Percentiles rank a stretch among this genome's conserved stretches.
These are phyloP conservation scores for Tarenaya hassleriana DNA, from an alignment of 345 rosid genomes.

Conservation along the genomic window DNA sequence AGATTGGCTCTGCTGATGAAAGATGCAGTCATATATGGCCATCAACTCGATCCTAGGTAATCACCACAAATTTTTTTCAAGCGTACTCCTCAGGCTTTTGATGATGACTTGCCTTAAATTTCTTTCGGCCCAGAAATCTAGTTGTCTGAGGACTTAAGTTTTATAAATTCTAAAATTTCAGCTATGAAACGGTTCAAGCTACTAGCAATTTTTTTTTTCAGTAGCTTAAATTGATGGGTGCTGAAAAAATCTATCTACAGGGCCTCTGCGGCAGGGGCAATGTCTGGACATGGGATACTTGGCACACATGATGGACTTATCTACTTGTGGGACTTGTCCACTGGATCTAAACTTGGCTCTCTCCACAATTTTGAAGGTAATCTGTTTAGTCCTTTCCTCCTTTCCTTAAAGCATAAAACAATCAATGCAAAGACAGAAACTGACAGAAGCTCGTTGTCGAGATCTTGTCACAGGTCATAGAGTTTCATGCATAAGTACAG, in stretches of 20 bases:
- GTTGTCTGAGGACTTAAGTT: constrained; percentile 7
- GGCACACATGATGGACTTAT: constrained; percentile 69
- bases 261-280: constrained; percentile 43
- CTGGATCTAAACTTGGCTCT: constrained; percentile 53
- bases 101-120: neutral
- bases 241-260: constrained; percentile 34
- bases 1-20: constrained; percentile 67
- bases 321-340: constrained; percentile 63
- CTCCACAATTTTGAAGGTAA: constrained; percentile 73
- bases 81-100: constrained; percentile 1
- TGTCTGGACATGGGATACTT: constrained; percentile 56
- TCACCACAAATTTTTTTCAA: constrained; percentile 6
- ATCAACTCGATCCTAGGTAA: constrained; percentile 61
- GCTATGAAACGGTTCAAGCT: neutral
- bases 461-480: constrained; percentile 43
- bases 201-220: neutral
- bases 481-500: constrained; percentile 63
- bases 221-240: neutral
- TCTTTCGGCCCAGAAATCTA: constrained; percentile 1
- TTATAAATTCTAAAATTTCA: constrained; percentile 11
- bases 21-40: constrained; percentile 53
- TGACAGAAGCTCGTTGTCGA: neutral
- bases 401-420: neutral
- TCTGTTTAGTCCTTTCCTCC: neutral
- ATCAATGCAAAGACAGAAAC: neutral